Percentiles rank a stretch among this genome's conserved stretches.
Evolutionary conservation across 2,329 filamentous ascomycete genomes (phyloP).

Genomic region (Fusarium buharicum): DNA sequence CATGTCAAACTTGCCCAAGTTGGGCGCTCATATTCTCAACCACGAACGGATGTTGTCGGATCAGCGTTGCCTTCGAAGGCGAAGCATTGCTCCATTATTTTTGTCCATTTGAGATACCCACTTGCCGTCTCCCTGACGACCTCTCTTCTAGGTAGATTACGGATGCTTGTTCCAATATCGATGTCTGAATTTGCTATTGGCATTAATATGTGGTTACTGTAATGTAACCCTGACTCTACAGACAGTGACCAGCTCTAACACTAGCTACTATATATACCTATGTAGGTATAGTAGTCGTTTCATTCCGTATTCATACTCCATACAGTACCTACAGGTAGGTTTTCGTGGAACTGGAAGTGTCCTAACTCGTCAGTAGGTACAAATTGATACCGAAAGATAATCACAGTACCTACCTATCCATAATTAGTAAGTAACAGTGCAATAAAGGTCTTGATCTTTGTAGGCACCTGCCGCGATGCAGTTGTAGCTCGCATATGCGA

Average conservation of each 20-base stretch:
- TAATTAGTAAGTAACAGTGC: too few species aligned
- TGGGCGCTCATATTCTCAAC: constrained; percentile 26
- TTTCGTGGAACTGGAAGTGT: constrained; percentile 1
- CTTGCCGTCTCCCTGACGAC: constrained; percentile 43
- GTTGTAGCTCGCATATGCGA: constrained; percentile 11
- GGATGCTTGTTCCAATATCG: constrained; percentile 8
- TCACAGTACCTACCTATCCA: too few species aligned
- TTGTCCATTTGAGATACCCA: constrained; percentile 35
- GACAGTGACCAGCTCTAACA: too few species aligned
- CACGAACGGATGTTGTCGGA: constrained; percentile 38
- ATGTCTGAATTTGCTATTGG: constrained; percentile 10
- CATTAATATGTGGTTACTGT: not conserved
- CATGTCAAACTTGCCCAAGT: not conserved
- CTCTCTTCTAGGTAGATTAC: constrained; percentile 9
- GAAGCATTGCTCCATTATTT: constrained; percentile 22
- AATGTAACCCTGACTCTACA: too few species aligned
- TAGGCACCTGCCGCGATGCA: not conserved
- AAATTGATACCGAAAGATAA: too few species aligned
- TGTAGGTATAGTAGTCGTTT: too few species aligned
- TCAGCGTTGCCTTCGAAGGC: constrained; percentile 19
- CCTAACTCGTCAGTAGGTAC: constrained; percentile 28
- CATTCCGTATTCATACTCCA: too few species aligned
- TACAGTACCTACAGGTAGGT: too few species aligned
- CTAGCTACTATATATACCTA: too few species aligned
- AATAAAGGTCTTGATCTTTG: too few species aligned